These are phyloP conservation scores for Podospora pseudopauciseta DNA, from an alignment of 495 filamentous ascomycete species.

Conservation along the genomic window DNA sequence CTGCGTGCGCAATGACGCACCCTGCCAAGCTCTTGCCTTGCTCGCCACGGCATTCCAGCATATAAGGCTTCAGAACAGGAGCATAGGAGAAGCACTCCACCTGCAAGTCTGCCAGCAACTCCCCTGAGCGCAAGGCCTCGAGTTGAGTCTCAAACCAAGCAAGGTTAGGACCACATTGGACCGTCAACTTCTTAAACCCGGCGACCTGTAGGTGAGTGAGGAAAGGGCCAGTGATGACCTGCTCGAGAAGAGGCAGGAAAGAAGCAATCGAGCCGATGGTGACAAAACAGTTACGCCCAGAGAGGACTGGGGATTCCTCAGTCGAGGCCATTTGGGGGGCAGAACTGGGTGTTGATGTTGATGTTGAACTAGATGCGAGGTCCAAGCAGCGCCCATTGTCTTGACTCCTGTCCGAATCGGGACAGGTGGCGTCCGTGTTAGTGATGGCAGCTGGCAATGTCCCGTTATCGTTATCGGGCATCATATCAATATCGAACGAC, in stretches of 20 bases:
- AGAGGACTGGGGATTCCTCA: not conserved
- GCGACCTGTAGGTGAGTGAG: conserved; percentile 50
- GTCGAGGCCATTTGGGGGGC: not conserved
- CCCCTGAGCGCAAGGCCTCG: conserved; percentile 11
- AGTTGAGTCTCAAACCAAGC: conserved; percentile 28
- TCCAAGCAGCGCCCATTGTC: not conserved
- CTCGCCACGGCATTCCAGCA: conserved; percentile 41
- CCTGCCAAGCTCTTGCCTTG: conserved; percentile 41
- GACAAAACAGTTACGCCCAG: conserved; percentile 53
- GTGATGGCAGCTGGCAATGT: conserved; percentile 6
- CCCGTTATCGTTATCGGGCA: not conserved
- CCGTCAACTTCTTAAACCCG: conserved; percentile 60
- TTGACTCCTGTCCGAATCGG: conserved; percentile 2
- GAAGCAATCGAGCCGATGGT: conserved; percentile 89
- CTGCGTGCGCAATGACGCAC: conserved; percentile 85
- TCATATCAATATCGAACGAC: not conserved
- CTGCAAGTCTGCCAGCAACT: conserved; percentile 32
- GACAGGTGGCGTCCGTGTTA: not conserved
- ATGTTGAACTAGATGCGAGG: not conserved
- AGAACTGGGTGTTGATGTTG: not conserved
- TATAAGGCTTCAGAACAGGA: conserved; percentile 50
- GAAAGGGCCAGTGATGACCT: conserved; percentile 60
- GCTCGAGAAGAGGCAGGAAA: conserved; percentile 66
- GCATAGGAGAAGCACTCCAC: conserved; percentile 67
- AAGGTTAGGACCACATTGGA: conserved; percentile 71